These are phyloP conservation scores for sunflower (Helianthus annuus) DNA, from an alignment of 129 eudicot genomes.

Conservation along the genomic window HanXRQr2.0-SUNRISE NC_035442.2:31470249-31470748, in stretches of 20 bases:
- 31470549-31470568: conserved; percentile 19
- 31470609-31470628: conserved; percentile 8
- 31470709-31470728: not conserved
- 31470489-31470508: conserved; percentile 17
- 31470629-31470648: conserved; percentile 25
- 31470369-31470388: not conserved
- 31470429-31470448: conserved; percentile 24
- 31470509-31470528: conserved; percentile 22
- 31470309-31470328: conserved; percentile 2
- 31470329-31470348: conserved; percentile 14
- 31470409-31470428: conserved; percentile 5
- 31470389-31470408: not conserved
- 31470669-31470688: not conserved
- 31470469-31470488: conserved; percentile 13
- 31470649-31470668: not conserved
- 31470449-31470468: conserved; percentile 19
- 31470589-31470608: conserved; percentile 3
- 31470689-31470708: conserved; percentile 4
- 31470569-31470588: conserved; percentile 22
- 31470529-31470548: conserved; percentile 21
- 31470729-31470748: not conserved
- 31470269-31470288: not conserved
- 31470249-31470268: not conserved
- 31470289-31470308: not conserved
- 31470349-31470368: conserved; percentile 11